Evolutionary conservation across 805 yeast species (phyloP), one percentile per base, ranked within the genome.

Genomic region (Ogataea parapolymorpha): DNA sequence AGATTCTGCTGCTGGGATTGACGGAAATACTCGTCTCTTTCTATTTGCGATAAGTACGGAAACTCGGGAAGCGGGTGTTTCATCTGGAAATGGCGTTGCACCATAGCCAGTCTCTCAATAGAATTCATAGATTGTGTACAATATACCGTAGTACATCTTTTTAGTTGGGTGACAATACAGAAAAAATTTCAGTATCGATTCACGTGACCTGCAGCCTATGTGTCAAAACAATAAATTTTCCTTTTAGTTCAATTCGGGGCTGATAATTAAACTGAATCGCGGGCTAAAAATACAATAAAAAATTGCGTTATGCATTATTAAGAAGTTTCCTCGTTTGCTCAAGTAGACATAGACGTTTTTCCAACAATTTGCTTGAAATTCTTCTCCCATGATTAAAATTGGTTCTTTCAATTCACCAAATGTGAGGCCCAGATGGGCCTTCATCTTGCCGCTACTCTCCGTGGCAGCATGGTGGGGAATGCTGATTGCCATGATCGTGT

Each of bases 401-500:
- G 42, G 42, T 3, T 33, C 42, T n/a, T 26, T 24, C 22, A 51
- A 48, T 28, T 39, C 58, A 10, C 58, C 58, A 5, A 58, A 61
- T 22, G 46, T 61, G 8, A 49, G 45, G 34, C 65, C 63, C 12
- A 43, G 46, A 26, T 43, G 44, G 41, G 56, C 64, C 2, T 60
- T 61, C 50, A 26, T 61, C 3, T 41, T 89, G 26, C 96, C 96
- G 3, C 62, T 88, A 31, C 54, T 80, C 2, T 75, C 87, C 2
- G 65, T 78, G 38, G 61, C 80, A 2, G 82, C 80, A 12, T 90
- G 97, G 97, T 85, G 89, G 79, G 95, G 85, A 3, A 86, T 88
- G 96, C 74, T 90, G 9, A 80, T 83, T 4, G 86, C 95, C 5
- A 67, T 91, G 75, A 57, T 90, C 49, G 61, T 73, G 2, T 75